A percentile compares a stretch with the other conserved stretches of the same genome.
These are phyloP conservation scores for Phytophthora lateralis DNA, from an alignment of 352 stramenopile species.

Conservation along the genomic window DNA sequence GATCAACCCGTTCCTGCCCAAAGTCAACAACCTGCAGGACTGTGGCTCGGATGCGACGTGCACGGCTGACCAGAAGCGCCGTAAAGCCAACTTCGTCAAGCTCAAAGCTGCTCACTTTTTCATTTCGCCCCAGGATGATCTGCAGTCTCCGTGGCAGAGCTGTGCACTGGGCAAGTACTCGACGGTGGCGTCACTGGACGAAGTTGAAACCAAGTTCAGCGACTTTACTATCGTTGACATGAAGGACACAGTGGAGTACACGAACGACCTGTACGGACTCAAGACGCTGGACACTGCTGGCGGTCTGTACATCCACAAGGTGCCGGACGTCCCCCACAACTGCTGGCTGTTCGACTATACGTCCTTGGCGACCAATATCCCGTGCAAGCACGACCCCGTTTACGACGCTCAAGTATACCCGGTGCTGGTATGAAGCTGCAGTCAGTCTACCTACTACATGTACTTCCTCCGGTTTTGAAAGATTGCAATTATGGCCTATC, in stretches of 20 bases:
- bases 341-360: conserved; percentile 52
- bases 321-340: conserved; percentile 42
- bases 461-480: too few species aligned
- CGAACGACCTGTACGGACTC: conserved; percentile 42
- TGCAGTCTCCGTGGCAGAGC: conserved; percentile 48
- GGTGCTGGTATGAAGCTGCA: conserved; percentile 23
- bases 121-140: conserved; percentile 45
- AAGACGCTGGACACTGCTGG: conserved; percentile 39
- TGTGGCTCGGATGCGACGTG: conserved; percentile 25
- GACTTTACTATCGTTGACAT: conserved; percentile 35
- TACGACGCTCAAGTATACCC: conserved; percentile 40
- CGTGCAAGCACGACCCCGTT: conserved; percentile 35
- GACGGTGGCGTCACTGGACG: conserved; percentile 31
- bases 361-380: conserved; percentile 30
- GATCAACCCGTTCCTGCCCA: conserved; percentile 43
- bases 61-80: conserved; percentile 24
- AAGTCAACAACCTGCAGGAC: conserved; percentile 41
- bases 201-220: conserved; percentile 39
- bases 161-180: conserved; percentile 46
- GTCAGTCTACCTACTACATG: not conserved
- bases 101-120: conserved; percentile 55
- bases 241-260: conserved; percentile 45
- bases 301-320: conserved; percentile 29
- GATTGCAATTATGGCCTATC: too few species aligned
- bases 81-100: conserved; percentile 51